Evolutionary conservation across 176 grass and related monocot genomes (phyloP), one percentile per base, ranked within the genome.

Genomic region (Urochloa ruziziensis): DNA sequence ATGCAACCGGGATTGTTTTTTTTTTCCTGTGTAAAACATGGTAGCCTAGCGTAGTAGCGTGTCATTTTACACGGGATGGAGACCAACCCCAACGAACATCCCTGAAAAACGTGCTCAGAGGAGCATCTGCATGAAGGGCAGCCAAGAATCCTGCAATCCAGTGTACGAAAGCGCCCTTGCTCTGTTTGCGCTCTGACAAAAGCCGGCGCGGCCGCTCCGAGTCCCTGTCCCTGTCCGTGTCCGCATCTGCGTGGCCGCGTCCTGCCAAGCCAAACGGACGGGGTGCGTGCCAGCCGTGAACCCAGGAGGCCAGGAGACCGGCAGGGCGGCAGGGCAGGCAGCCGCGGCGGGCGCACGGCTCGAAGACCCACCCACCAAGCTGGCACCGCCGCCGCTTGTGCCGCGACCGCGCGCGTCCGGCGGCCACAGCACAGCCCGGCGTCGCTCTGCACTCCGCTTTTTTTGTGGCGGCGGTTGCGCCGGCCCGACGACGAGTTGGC

Each of bases 321-420:
- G n/a, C n/a, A n/a, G n/a, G n/a, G n/a, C n/a, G n/a, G n/a, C n/a
- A n/a, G n/a, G n/a, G n/a, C n/a, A n/a, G n/a, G 39, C 66, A 54
- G 79, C 30, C 12, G 13, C 68, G 21, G 58, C 63, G 14, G 48
- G 33, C 70, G 82, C 82, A 58, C 71, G 82, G 73, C 82, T 84
- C 60, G 24, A 75, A 6, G 61, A 28, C 58, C 34, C n/a, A n/a
- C n/a, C n/a, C n/a, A n/a, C 63, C 62, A 33, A 8, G 33, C 44
- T 21, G 7, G 10, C 1, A 5, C 52, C 14, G 7, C 33, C 63
- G 63, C 33, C 18, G 8, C 34, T 3, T 51, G 47, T 28, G n/a
- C 56, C 33, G 28, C 59, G 30, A 18, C 34, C 33, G 63, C 27
- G 18, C 51, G 59, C 59, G 72, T 33, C 7, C 17, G 65, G 49